These are phyloP conservation scores for Boletus reticuloceps DNA, from an alignment of 768 basidiomycete genomes.

Conservation along the genomic window DNA sequence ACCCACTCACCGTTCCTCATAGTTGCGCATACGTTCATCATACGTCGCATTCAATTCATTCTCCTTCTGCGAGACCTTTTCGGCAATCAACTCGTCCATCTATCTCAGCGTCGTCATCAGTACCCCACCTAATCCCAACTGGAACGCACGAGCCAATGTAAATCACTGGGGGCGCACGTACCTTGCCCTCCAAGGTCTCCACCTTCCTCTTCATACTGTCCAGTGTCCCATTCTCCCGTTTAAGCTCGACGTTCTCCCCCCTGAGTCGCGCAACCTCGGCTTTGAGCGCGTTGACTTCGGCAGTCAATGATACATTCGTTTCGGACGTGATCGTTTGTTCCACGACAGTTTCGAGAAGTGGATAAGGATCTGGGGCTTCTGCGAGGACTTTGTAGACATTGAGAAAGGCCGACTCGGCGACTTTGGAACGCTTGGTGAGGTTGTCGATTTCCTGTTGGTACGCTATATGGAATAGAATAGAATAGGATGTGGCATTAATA, in stretches of 20 bases:
- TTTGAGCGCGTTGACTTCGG: slow-evolving; percentile 78
- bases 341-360: slow-evolving; percentile 90
- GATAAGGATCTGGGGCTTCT: slow-evolving; percentile 97
- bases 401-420: slow-evolving; percentile 94
- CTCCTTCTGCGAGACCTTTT: slow-evolving; percentile 88
- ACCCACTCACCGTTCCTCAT: slow-evolving; percentile 79
- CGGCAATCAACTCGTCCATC: slow-evolving; percentile 95
- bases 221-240: slow-evolving; percentile 60
- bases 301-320: slow-evolving; percentile 27
- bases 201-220: slow-evolving; percentile 75
- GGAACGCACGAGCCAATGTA: neutral
- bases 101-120: slow-evolving; percentile 30
- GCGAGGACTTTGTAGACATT: slow-evolving; percentile 95
- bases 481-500: too few species aligned
- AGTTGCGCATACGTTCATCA: slow-evolving; percentile 93
- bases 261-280: slow-evolving; percentile 67
- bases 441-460: slow-evolving; percentile 97
- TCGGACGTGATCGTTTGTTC: slow-evolving; percentile 88
- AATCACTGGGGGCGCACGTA: slow-evolving; percentile 25
- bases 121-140: neutral
- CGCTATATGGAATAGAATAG: slow-evolving; percentile 42
- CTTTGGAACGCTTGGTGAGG: slow-evolving; percentile 89
- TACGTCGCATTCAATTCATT: slow-evolving; percentile 96
- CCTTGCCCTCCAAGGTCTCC: slow-evolving; percentile 84
- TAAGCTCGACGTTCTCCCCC: slow-evolving; percentile 82